phyloP scores from a whole-genome alignment of 2,329 filamentous ascomycete species.

The Pyrenophora graminea region DNA sequence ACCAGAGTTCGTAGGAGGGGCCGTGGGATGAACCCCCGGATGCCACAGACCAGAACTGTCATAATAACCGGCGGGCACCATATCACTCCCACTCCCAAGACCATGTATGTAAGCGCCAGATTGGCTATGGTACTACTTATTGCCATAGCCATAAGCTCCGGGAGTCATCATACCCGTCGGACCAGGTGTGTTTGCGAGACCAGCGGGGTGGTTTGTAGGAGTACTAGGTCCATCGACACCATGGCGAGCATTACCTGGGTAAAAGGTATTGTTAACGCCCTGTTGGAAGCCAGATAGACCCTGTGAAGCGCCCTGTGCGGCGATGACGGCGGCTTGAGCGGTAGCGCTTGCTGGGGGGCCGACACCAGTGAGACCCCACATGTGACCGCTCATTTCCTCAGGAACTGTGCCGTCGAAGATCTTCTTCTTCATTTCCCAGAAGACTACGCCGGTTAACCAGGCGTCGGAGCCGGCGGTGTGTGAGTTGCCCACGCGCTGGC shows the following conservation, averaged over 20 bases:
- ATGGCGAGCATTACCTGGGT: constrained; percentile 46
- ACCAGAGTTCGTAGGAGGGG: no score
- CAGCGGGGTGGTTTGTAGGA: constrained; percentile 61
- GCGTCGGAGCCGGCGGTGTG: constrained; percentile 95
- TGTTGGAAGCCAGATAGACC: constrained; percentile 34
- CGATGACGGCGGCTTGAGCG: constrained; percentile 51
- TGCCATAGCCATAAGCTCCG: constrained; percentile 33
- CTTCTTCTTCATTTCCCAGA: constrained; percentile 88
- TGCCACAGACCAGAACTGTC: no score
- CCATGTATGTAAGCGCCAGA: not conserved
- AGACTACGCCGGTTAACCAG: constrained; percentile 88
- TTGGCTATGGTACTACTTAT: constrained; percentile 30
- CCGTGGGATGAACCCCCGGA: no score
- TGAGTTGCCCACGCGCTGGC: constrained; percentile 82
- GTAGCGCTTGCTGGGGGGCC: constrained; percentile 60
- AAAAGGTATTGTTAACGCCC: constrained; percentile 47
- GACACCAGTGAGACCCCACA: constrained; percentile 82
- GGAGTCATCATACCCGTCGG: constrained; percentile 74
- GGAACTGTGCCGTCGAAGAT: constrained; percentile 84
- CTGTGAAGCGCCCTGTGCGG: constrained; percentile 48
- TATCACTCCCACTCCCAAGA: not conserved
- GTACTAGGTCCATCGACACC: constrained; percentile 66
- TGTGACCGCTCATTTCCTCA: constrained; percentile 81
- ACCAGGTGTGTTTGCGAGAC: constrained; percentile 55
- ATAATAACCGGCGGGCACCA: not conserved